Base-by-base conservation (phyloP, 2,329 filamentous ascomycete genomes). In the Aspergillus jensenii region DNA sequence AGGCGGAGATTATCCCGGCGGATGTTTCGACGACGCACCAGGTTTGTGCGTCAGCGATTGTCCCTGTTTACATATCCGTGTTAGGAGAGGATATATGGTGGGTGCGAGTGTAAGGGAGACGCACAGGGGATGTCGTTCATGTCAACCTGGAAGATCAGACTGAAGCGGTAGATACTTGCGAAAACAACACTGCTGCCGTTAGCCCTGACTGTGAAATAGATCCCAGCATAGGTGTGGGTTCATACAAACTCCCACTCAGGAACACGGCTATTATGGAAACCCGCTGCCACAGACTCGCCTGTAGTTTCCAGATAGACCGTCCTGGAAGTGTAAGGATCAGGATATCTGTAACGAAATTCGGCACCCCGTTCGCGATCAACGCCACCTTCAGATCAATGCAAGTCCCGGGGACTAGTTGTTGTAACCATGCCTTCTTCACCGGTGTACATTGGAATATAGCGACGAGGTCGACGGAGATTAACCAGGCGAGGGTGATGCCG, bases 91-190 rank as follows among this genome's bases (percentile, higher is more conserved):
- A 37, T 4, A 15, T 37, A 31, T 6, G 1, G 14, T 6, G 0
- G 33, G 5, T 15, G 6, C 14, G 12, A 3, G 12, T 12, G 33
- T 0, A 14, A 15, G 33, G 33, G 33, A 15, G 33, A n/a, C 35
- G 35, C n/a, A 37, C 35, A 37, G 0, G 35, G 35, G 35, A 52
- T 52, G n/a, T 56, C 54, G 7, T 46, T 6, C 6, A 51, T 41
- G 17, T 56, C 54, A 9, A 56, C 33, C 0, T 27, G 15, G 21
- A 56, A 56, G 25, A 56, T 56, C 21, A 56, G 48, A 25, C 47
- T 51, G 21, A 56, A 56, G 15, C 54, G 54, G 46, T 56, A 56
- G n/a, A 54, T 54, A 21, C 52, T 54, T 21, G 52, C 52, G n/a
- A 54, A 54, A 23, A 54, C 43, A 15, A 54, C 52, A n/a, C 52